Conservation (phyloP, 2,329 filamentous ascomycete genomes). For the Diaporthe nobilis region DNA sequence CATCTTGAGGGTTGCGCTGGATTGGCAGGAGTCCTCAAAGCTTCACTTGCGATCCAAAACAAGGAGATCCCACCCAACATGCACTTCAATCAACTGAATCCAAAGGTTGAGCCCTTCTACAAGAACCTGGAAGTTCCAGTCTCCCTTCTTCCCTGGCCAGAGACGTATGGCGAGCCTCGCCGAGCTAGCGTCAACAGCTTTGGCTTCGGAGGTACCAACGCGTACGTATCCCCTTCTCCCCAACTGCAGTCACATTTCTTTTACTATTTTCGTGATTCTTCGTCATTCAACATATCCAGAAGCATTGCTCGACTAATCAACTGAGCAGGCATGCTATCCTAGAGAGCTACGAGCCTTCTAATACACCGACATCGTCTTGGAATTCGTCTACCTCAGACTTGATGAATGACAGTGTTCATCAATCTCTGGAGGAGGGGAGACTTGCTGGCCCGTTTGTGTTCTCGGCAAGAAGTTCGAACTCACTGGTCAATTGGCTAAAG, state of each 20-base stretch:
- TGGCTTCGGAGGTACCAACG: constrained; percentile 48
- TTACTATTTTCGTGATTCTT: too few relatives aligned
- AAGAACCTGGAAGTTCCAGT: constrained; percentile 39
- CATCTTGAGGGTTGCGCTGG: constrained; percentile 46
- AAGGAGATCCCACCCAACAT: constrained; percentile 44
- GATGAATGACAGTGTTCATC: not conserved
- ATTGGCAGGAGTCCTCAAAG: constrained; percentile 45
- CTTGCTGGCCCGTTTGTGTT: not conserved
- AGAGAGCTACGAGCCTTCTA: not conserved
- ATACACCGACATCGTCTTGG: not conserved
- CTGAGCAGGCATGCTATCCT: not conserved
- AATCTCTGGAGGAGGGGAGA: too few relatives aligned
- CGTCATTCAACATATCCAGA: not conserved
- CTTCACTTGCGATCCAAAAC: constrained; percentile 42
- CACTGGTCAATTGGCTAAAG: not conserved
- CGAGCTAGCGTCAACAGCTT: constrained; percentile 49
- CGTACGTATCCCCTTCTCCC: not conserved
- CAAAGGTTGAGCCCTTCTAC: constrained; percentile 40
- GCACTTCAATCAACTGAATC: constrained; percentile 42
- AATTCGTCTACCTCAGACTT: not conserved
- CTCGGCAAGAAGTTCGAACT: not conserved
- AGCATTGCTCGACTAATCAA: not conserved
- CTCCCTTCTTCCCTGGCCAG: not conserved
- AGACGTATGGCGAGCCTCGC: constrained; percentile 36
- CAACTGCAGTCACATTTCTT: too few relatives aligned